Conservation (phyloP, 169 alveolate genomes). For the Theileria annulata region DNA sequence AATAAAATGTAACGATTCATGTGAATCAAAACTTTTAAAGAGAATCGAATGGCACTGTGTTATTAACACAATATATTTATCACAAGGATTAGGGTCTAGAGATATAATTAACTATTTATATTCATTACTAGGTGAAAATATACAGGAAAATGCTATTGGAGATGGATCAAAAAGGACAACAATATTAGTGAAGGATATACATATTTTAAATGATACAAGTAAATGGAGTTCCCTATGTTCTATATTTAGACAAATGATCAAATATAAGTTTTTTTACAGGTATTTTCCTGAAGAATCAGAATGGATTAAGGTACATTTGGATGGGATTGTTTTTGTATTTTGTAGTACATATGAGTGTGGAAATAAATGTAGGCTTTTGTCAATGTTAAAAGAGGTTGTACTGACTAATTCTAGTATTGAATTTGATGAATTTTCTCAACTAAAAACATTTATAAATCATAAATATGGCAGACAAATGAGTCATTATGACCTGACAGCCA, state of each 20-base stretch:
- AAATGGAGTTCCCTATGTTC: neutral
- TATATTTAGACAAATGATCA: neutral
- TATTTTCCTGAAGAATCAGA: neutral
- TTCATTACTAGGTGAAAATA: neutral
- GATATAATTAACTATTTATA: neutral
- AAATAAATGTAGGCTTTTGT: neutral
- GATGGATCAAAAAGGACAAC: neutral
- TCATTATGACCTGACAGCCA: neutral
- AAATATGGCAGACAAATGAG: neutral
- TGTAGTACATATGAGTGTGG: neutral
- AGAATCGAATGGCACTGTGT: too few species aligned
- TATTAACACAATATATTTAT: neutral
- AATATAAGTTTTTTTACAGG: neutral
- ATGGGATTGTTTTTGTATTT: neutral
- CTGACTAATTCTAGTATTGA: neutral
- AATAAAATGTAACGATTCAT: neutral
- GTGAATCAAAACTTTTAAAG: neutral
- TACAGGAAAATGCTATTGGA: neutral
- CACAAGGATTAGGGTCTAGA: neutral
- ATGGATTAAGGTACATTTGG: neutral
- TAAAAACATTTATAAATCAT: neutral
- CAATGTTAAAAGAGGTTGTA: neutral
- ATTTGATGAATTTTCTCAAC: neutral
- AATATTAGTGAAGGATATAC: constrained; percentile 13
- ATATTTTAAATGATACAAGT: neutral